Evolutionary conservation across 768 basidiomycete species (phyloP), one percentile per base, ranked within the genome.

Genomic region (Agrocybe praecox): DNA sequence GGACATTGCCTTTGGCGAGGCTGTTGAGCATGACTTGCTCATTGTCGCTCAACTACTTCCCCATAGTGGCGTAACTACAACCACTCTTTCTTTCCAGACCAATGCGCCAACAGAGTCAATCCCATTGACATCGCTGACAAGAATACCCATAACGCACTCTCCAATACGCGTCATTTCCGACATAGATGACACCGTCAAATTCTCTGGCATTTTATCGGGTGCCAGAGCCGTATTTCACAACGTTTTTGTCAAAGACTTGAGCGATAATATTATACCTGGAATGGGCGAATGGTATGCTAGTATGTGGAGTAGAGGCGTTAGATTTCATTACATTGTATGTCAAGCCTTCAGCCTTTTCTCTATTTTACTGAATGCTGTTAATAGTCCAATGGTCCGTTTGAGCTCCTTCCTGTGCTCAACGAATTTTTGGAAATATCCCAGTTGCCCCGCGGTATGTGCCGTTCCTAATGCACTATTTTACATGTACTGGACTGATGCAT

Each of bases 101-200:
- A 46, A 57, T 47, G 32, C 58, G 1, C 44, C 55, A 46, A 45
- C 40, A 44, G 47, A 24, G 11, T 24, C 24, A 29, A 32, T 53
- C 11, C 65, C 67, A 18, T 57, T 65, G 12, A 66, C 68, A 7
- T 70, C 71, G 22, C 67, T 69, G 1, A 61, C 79, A 5, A 70
- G 71, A 12, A 72, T 83, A 18, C 75, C 84, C 6, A 77, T 93
- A 33, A 83, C 88, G 0, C 74, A 86, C 63, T 81, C 83, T 2
- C 80, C 82, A 1, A 71, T 96, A 14, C 86, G 92, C 17, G 83
- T 96, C 53, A 88, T 98, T 14, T 96, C 94, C 8, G 96, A 98
- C 64, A 89, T 98, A 43, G 96, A 98, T 66, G 96, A 98, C 71
- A 98, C 96, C 0, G 80, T 97, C 55, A 96, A 96, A 66, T 67